Evolutionary conservation across 495 filamentous ascomycete species (phyloP), one percentile per base, ranked within the genome.

Genomic region (Aspergillus carlsbadensis): DNA sequence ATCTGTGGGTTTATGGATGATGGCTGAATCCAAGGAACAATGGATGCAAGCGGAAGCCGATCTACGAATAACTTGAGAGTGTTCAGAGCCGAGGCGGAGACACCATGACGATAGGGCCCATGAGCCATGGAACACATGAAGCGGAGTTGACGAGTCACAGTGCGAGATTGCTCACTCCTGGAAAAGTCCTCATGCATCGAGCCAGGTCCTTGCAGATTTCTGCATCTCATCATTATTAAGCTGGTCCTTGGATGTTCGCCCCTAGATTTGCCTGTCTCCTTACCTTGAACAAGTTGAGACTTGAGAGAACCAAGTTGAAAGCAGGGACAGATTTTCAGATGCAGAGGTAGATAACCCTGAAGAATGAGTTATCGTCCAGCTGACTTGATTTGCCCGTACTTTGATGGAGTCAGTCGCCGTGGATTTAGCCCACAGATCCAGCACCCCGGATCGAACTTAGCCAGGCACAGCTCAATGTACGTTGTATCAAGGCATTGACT

Each of bases 131-230:
- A 58, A 60, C 52, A 58, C 59, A 49, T 58, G 52, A 60, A 60
- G 58, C 52, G 52, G 37, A 59, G 52, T 62, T 52, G 70, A 71
- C 68, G 55, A 70, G 71, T 74, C 71, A 74, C 55, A 70, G 68
- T 54, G 60, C 63, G 49, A 67, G 68, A 60, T 60, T 22, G 26
- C 17, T 46, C 52, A 18, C 46, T 58, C 20, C 47, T 22, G 52
- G 51, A 54, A 56, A 61, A 66, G 60, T 67, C 57, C 60, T 62
- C 51, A 58, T 63, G 57, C 57, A 54, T 55, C 37, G 26, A 37
- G 18, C 54, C 39, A 51, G 56, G 61, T 73, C 69, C 68, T 73
- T 73, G 68, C 70, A 71, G 63, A 63, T 66, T 65, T 56, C 55
- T 71, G 63, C 60, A 65, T 56, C 6, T 52, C 14, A 42, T 57